Base-by-base conservation (phyloP, 2,329 filamentous ascomycete genomes). In the Diatrype stigma region DNA sequence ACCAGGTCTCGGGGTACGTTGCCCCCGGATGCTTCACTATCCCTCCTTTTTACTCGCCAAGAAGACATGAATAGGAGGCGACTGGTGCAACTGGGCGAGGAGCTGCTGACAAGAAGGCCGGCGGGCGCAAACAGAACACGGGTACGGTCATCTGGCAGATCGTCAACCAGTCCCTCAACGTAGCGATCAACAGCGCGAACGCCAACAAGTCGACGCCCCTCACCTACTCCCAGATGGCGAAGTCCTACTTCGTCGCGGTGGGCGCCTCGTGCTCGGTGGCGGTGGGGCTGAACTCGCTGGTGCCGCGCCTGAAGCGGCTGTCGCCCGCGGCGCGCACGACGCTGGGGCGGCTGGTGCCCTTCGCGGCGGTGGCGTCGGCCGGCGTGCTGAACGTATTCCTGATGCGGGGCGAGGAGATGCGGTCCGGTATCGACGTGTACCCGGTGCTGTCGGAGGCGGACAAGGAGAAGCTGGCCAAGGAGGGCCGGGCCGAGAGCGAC, bases 401-500 rank as follows among this genome's bases (percentile, higher is more conserved):
- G 50, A 99, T 99, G 94, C 90, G 94, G 53, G 87, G 90, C 56
- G 93, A 96, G 70, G 94, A 99, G 74, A 97, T 99, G 62, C 82
- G 89, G 64, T 83, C 82, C 54, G 94, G 94, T 48, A 99, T 99
- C 64, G 90, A 97, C 69, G 84, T 99, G 35, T 96, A 87, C 70
- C 91, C 92, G 1, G 85, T 90, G 6, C 79, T 92, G 11, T 86
- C 85, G 2, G 85, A 85, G 4, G 78, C 78, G 16, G 85, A 91
- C 66, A 89, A 85, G 71, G 71, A 70, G 46, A 76, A 78, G 67
- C 70, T 82, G 40, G 69, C 71, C 45, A 70, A 67, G 7, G 75
- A 83, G 77, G 72, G 89, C 64, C 76, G 79, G 62, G 79, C 81
- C 4, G 85, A 85, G 58, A 79, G 79, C 21, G 84, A 87, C 51